Evolutionary conservation across 2,329 filamentous ascomycete genomes (phyloP), one percentile per base, ranked within the genome.

Genomic region (Colletotrichum limetticola): DNA sequence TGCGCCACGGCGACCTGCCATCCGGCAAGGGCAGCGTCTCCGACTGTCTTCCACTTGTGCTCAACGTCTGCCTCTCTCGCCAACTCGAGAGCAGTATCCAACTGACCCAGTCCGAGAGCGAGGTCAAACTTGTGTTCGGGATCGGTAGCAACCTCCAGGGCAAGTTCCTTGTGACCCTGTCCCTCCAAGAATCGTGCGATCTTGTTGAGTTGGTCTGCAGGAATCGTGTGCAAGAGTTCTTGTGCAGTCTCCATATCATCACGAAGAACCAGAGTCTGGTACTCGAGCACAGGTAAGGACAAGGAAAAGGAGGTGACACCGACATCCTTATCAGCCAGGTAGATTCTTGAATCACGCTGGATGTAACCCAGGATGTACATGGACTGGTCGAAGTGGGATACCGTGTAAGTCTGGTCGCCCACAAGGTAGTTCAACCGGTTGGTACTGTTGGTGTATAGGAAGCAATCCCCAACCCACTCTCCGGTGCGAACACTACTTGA

Each of bases 21-120:
- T 1, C 87, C 92, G 11, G 91, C 85, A 53, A 99, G 89, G 1
- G 97, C 97, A 1, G 95, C 94, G 78, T 99, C 97, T 73, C 97
- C 97, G 5, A 99, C 94, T 4, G 91, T 95, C 89, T 98, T 98
- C 97, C 97, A 99, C 85, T 98, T 98, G 85, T 98, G 96, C 82
- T 98, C 97, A 1, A 92, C 94, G 75, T 98, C 93, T 12, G 95
- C 93, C 81, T 93, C 88, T 53, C 92, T 90, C 7, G 97, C 96
- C 63, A 98, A 91, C 73, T 95, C 92, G 3, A 98, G 89, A 0
- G 96, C 96, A 79, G 96, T 94, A 53, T 95, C 90, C 16, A 98
- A 90, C 75, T 97, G 93, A 78, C 93, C 94, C 56, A 99, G 88
- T 3, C 91, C 89, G 37, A 99, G 87, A 0, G 97, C 93, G 26